Conservation (phyloP, 2,329 filamentous ascomycete species). For the Calonectria pseudoturangicola region DNA sequence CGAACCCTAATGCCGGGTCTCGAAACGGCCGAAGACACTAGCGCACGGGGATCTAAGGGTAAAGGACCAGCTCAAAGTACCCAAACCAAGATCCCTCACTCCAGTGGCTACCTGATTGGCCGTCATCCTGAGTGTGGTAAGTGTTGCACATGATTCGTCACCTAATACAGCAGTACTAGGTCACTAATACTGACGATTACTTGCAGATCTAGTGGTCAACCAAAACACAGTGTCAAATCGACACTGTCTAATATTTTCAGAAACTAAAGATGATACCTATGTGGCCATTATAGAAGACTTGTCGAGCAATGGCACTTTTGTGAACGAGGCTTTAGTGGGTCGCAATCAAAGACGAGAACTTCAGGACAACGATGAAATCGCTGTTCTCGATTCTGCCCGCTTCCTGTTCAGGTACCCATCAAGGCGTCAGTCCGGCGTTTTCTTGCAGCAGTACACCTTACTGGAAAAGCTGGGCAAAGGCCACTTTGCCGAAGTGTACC, state of each 20-base stretch:
- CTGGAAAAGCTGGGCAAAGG: slow-evolving; percentile 93
- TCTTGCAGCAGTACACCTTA: slow-evolving; percentile 89
- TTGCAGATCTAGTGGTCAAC: not conserved
- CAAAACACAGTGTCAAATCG: slow-evolving; percentile 1
- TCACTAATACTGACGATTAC: not conserved
- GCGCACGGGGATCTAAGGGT: not conserved
- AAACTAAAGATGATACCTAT: not conserved
- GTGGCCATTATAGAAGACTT: not conserved
- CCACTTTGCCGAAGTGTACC: slow-evolving; percentile 95
- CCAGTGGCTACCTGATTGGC: slow-evolving; percentile 7
- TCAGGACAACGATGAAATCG: not conserved
- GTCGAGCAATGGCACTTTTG: not conserved
- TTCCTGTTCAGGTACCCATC: slow-evolving; percentile 2
- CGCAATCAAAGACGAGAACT: slow-evolving; percentile 1
- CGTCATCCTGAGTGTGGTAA: slow-evolving; percentile 14
- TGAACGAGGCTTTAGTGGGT: slow-evolving; percentile 1
- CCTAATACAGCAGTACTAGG: too few relatives aligned
- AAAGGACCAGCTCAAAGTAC: not conserved
- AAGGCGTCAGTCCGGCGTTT: slow-evolving; percentile 77
- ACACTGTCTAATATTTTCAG: slow-evolving; percentile 5
- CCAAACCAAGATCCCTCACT: not conserved
- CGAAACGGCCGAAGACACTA: not conserved
- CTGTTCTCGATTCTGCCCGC: not conserved
- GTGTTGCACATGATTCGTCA: not conserved
- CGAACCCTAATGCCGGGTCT: not conserved